Evolutionary conservation across 2,329 filamentous ascomycete species (phyloP), one percentile per base, ranked within the genome.

Genomic region (Colletotrichum lindemuthianum): DNA sequence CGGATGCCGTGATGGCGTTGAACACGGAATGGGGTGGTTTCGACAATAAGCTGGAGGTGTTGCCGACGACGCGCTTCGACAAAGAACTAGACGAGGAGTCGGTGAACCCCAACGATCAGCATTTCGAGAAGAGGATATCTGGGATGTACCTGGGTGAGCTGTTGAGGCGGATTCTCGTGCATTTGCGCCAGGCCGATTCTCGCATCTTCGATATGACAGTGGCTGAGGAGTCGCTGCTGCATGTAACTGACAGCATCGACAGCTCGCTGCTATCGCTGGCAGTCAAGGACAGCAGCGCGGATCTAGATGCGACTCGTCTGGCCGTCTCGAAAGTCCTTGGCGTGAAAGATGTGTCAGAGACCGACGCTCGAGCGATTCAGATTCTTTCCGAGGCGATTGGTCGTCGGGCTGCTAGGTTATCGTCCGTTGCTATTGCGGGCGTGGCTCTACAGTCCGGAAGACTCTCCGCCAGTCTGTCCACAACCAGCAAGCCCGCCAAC

Each of bases 21-120:
- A 94, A 93, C 75, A 90, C 90, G 2, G 91, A 94, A 78, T 94
- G 91, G 91, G 91, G 91, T 65, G 91, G 88, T 66, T 93, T 93
- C 71, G 91, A 93, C 77, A 92, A 91, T 75, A 80, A 84, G 24
- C 81, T 92, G 45, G 85, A 82, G 61, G 88, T 91, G 6, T 79
- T 93, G n/a, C 90, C 91, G 9, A 86, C 84, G 68, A 93, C 90
- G 0, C 77, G 82, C 2, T 93, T 90, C 73, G 91, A 94, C 73
- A 73, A 79, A 39, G 82, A 84, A 56, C 82, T 94, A 13, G 91
- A 94, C 73, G 78, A 77, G 11, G 86, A 88, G 51, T 91, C 87
- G 57, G 84, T 88, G 67, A 93, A 94, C 73, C 90, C 90, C 0
- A 90, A 90, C 10, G 86, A 91, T 55, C 91, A 94, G 72, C 92